Percentiles rank a stretch among this genome's conserved stretches.
Evolutionary conservation across 768 basidiomycete genomes (phyloP).

Genomic region (Podaxis carcinomalis): DNA sequence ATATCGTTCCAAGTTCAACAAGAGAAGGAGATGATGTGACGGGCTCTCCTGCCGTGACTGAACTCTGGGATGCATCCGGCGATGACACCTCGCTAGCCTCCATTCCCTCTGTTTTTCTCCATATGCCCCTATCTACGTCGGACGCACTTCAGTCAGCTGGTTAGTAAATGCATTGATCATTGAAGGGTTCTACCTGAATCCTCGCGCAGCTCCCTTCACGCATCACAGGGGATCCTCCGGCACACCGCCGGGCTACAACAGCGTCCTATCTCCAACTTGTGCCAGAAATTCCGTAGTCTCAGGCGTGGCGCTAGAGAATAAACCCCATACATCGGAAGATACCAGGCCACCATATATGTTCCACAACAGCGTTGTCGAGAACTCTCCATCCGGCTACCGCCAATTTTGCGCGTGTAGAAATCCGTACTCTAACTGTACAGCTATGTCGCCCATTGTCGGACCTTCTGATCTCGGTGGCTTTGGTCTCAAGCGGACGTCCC

Average conservation of each 20-base stretch:
- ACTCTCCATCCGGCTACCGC: not conserved
- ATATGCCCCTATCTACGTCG: constrained; percentile 5
- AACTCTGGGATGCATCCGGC: not conserved
- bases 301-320: not conserved
- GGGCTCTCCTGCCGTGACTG: not conserved
- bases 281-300: not conserved
- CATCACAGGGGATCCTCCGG: not conserved
- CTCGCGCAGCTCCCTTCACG: not conserved
- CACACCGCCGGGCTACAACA: not conserved
- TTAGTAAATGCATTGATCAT: not conserved
- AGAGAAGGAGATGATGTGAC: not conserved
- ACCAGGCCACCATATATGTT: not conserved
- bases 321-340: not conserved
- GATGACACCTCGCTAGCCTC: not conserved
- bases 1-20: not conserved
- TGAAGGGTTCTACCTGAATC: not conserved
- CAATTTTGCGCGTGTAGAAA: constrained; percentile 5
- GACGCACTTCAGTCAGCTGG: not conserved
- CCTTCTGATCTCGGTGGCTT: not conserved
- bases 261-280: not conserved
- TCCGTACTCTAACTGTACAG: constrained; percentile 1
- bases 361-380: not conserved
- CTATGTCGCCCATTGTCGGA: not conserved
- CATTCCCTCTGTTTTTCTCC: constrained; percentile 1
- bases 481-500: not conserved